Base-by-base conservation (phyloP, 78 protist genomes). In the Anaeramoeba flamelloides region DNA sequence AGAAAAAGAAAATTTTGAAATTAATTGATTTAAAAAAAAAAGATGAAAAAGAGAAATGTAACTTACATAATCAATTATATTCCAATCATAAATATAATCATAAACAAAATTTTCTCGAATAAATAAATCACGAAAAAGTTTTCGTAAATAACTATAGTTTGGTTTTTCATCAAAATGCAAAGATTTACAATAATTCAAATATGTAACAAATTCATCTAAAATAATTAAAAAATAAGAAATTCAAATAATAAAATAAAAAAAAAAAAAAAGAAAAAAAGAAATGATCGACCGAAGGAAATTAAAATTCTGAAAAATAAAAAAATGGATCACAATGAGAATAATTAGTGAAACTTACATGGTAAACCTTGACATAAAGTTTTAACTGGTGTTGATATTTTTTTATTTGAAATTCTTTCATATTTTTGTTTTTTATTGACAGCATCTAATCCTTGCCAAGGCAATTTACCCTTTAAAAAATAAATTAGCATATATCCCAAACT, bases 11-110 rank as follows among this genome's bases (percentile, higher is more conserved):
- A n/a, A n/a, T n/a, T n/a, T n/a, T n/a, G n/a, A n/a, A n/a, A n/a
- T n/a, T n/a, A n/a, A n/a, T n/a, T n/a, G n/a, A n/a, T n/a, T n/a
- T n/a, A n/a, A n/a, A n/a, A n/a, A n/a, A n/a, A n/a, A n/a, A n/a
- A n/a, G n/a, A n/a, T n/a, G n/a, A n/a, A n/a, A n/a, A n/a, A n/a
- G n/a, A n/a, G n/a, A n/a, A n/a, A n/a, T n/a, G n/a, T n/a, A n/a
- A n/a, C n/a, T n/a, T n/a, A n/a, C n/a, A n/a, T n/a, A n/a, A n/a
- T n/a, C 74, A n/a, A 65, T n/a, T 30, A 65, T n/a, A n/a, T 65
- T 65, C 93, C 93, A 90, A 77, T 90, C 93, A 81, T 75, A 90
- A 34, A 39, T 1, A 22, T 74, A 85, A 41, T 90, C 93, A 31
- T 77, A 40, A 33, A 12, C 39, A 79, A 38, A 86, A 1, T 89